These are phyloP conservation scores for Bertia moriformis DNA, from an alignment of 2,329 filamentous ascomycete species.

Conservation along the genomic window DNA sequence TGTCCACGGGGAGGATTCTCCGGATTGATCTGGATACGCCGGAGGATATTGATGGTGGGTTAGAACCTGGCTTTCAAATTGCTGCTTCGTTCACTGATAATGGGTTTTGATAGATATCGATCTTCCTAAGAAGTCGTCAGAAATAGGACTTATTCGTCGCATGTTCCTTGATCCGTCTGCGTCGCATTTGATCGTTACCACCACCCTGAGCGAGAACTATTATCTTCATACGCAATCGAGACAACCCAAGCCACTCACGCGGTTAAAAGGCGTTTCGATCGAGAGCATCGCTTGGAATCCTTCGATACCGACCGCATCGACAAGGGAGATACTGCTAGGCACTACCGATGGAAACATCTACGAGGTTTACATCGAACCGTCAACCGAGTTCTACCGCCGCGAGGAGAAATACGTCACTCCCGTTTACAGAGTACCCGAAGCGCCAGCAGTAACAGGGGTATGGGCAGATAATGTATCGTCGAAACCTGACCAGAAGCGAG, in stretches of 20 bases:
- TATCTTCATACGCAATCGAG: constrained; percentile 93
- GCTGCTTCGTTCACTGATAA: background rate
- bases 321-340: constrained; percentile 82
- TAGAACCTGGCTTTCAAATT: background rate
- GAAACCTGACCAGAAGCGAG: constrained; percentile 57
- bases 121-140: constrained; percentile 79
- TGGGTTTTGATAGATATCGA: constrained; percentile 60
- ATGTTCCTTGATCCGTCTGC: constrained; percentile 97
- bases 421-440: constrained; percentile 70
- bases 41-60: constrained; percentile 78
- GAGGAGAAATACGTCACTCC: constrained; percentile 84
- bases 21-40: constrained; percentile 88
- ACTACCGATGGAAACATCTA: constrained; percentile 90
- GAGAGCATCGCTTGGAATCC: constrained; percentile 93
- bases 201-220: constrained; percentile 85
- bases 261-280: constrained; percentile 73
- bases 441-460: constrained; percentile 61
- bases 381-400: constrained; percentile 47
- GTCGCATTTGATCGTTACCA: constrained; percentile 83
- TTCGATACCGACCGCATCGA: constrained; percentile 79
- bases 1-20: constrained; percentile 82
- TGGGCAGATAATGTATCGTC: constrained; percentile 65
- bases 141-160: constrained; percentile 81
- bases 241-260: constrained; percentile 66
- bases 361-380: constrained; percentile 86